Percentiles rank a stretch among this genome's conserved stretches.
These are phyloP conservation scores for Epichloe gansuensis DNA, from an alignment of 2,329 filamentous ascomycete genomes.

Conservation along the genomic window DNA sequence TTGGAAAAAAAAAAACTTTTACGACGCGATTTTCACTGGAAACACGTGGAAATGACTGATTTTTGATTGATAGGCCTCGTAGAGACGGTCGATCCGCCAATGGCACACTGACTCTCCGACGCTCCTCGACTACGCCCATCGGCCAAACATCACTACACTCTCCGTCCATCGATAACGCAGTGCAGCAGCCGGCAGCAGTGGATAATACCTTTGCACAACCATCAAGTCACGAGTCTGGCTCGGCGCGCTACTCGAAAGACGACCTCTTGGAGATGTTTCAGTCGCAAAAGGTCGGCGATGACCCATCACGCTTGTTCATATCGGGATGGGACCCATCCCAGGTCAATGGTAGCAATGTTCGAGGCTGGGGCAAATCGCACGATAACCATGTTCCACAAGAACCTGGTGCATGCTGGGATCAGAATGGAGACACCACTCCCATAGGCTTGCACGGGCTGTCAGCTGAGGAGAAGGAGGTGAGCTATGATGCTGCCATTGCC, in stretches of 20 bases:
- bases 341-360: constrained; percentile 48
- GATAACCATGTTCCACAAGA: constrained; percentile 66
- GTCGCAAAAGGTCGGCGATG: constrained; percentile 34
- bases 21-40: not conserved
- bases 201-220: constrained; percentile 24
- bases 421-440: constrained; percentile 55
- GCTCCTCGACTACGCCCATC: constrained; percentile 46
- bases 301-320: constrained; percentile 54
- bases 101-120: constrained; percentile 52
- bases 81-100: constrained; percentile 46
- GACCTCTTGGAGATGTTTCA: constrained; percentile 67
- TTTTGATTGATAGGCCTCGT: constrained; percentile 36
- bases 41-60: not conserved
- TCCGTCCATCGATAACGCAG: constrained; percentile 24
- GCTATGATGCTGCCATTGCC: constrained; percentile 8
- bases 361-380: constrained; percentile 65
- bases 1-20: not conserved
- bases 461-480: constrained; percentile 46
- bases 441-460: constrained; percentile 62
- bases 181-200: constrained; percentile 23
- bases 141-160: constrained; percentile 27
- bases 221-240: constrained; percentile 22
- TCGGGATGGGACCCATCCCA: constrained; percentile 69
- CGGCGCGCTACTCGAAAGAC: constrained; percentile 63
- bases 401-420: constrained; percentile 88